Conservation (phyloP, 2,329 filamentous ascomycete genomes). For the Sordariomycetes sp. region DNA sequence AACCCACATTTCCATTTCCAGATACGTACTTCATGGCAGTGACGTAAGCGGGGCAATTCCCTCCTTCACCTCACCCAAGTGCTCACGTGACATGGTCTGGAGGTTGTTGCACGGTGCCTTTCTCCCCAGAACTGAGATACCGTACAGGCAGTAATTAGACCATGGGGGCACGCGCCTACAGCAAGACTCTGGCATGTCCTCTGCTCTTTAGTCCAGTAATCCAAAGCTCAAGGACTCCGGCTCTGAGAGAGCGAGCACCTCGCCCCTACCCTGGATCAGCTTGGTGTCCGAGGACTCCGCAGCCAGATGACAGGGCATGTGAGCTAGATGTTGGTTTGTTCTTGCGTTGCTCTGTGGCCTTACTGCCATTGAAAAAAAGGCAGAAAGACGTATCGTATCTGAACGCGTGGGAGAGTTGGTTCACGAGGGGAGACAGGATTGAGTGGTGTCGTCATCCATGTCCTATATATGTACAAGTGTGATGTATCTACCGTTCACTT, state of each 20-base stretch:
- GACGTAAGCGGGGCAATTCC: slow-evolving; percentile 4
- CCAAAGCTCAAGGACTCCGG: slow-evolving; percentile 47
- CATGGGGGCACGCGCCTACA: too few relatives aligned
- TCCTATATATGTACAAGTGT: slow-evolving; percentile 4
- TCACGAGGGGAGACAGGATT: background rate
- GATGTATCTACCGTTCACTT: background rate
- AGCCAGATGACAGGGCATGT: background rate
- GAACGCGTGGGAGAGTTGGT: slow-evolving; percentile 33
- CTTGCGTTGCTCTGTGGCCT: slow-evolving; percentile 56
- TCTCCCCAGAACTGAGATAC: too few relatives aligned
- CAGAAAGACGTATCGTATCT: slow-evolving; percentile 57
- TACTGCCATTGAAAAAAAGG: slow-evolving; percentile 35
- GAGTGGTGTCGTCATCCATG: slow-evolving; percentile 7
- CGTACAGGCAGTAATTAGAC: too few relatives aligned
- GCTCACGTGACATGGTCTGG: background rate
- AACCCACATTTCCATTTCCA: too few relatives aligned
- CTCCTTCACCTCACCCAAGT: too few relatives aligned
- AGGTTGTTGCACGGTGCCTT: background rate
- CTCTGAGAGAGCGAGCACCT: slow-evolving; percentile 52
- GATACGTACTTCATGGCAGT: too few relatives aligned
- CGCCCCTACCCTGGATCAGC: slow-evolving; percentile 7
- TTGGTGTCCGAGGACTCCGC: background rate
- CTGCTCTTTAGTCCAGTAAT: slow-evolving; percentile 54
- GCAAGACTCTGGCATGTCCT: too few relatives aligned
- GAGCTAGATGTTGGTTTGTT: slow-evolving; percentile 24